Conservation (phyloP, 495 filamentous ascomycete genomes). For the Diplogelasinospora grovesii region DNA sequence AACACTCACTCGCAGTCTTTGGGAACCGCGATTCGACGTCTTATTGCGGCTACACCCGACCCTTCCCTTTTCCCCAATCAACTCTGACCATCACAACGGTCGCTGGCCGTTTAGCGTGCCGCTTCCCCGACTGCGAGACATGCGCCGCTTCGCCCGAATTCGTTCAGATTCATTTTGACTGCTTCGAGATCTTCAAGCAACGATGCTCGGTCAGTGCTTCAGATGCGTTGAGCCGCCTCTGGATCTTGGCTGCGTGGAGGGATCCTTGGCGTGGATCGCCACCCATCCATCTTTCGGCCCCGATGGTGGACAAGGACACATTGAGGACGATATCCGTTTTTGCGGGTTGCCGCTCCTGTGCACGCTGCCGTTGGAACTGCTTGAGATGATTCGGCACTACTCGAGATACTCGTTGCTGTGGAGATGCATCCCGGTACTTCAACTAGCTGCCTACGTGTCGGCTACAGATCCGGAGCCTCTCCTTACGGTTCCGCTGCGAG, state of each 20-base stretch:
- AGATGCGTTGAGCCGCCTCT: slow-evolving; percentile 11
- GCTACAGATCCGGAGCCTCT: slow-evolving; percentile 2
- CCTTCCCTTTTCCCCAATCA: no score
- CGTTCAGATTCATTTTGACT: no score
- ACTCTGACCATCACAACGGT: no score
- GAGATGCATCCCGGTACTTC: slow-evolving; percentile 4
- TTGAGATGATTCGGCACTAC: slow-evolving; percentile 7
- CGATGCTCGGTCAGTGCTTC: no score
- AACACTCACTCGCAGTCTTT: no score
- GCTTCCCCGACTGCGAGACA: no score
- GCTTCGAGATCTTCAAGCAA: no score
- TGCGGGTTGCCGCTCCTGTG: slow-evolving; percentile 8
- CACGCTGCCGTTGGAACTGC: slow-evolving; percentile 11
- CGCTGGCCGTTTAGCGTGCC: no score
- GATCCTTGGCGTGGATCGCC: slow-evolving; percentile 8
- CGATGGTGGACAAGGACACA: slow-evolving; percentile 2
- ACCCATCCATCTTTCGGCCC: slow-evolving; percentile 2
- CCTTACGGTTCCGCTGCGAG: slow-evolving; percentile 4
- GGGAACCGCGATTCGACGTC: no score
- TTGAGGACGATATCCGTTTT: slow-evolving; percentile 4
- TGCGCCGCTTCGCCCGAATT: no score
- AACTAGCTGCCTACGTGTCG: slow-evolving; percentile 8
- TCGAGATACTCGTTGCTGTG: slow-evolving; percentile 9
- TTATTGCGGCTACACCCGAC: no score
- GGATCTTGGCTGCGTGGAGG: slow-evolving; percentile 10